Evolutionary conservation across 495 filamentous ascomycete species (phyloP), one percentile per base, ranked within the genome.

Genomic region (Podospora fimiseda): DNA sequence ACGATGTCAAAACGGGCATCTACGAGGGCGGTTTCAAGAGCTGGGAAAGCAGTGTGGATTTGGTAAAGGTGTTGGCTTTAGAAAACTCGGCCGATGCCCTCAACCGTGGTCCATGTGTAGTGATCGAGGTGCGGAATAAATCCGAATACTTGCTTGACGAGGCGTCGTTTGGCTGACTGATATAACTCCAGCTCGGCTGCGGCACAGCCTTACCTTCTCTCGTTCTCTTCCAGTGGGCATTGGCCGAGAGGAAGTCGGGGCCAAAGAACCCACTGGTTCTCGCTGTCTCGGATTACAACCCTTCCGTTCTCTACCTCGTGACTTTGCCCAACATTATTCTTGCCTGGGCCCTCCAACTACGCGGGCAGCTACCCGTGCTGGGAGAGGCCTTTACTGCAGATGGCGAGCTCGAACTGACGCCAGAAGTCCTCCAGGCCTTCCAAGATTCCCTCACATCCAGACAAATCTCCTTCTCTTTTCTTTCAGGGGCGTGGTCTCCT

Each of bases 21-120:
- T 98, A 98, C 67, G 93, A 98, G 67, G 93, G 93, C 36, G 93
- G 93, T n/a, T 91, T 96, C 70, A 97, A 98, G 74, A 95, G 89
- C 57, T 98, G 93, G 93, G 93, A 98, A 70, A 95, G 93, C 71
- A 84, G 87, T 9, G 70, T 94, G 48, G 93, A 97, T 70, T 71
- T 98, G 16, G 90, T 89, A 14, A 86, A 79, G 59, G 78, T 89
- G 50, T 72, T 92, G 16, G 70, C 69, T 1, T 55, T 63, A 2
- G 68, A 58, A 58, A 62, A 88, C 66, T 71, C 89, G 15, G 88
- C 82, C 6, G 81, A 71, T 48, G 70, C 81, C 30, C 65, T 83
- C 40, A 47, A 43, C 11, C 71, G 51, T 24, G 58, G 55, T 41
- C 56, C 57, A 50, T 65, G 71, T 38, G 81, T 85, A 54, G 65